Conservation (phyloP, 495 filamentous ascomycete species). For the Aspergillus avenaceus region DNA sequence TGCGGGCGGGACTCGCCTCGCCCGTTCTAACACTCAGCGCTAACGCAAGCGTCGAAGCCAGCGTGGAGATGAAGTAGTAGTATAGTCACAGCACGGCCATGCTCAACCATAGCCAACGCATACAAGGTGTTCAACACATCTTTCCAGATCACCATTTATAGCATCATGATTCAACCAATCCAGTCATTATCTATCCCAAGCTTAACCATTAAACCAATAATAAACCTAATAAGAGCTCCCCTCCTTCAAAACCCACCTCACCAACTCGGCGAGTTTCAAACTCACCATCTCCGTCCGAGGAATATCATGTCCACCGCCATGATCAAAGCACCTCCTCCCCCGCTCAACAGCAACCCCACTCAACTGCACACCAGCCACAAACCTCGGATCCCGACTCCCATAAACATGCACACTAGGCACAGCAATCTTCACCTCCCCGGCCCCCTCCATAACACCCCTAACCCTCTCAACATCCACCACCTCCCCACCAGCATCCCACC, state of each 20-base stretch:
- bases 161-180: not conserved
- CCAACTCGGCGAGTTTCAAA: not conserved
- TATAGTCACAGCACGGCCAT: not conserved
- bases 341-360: slow-evolving; percentile 5
- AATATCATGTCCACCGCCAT: slow-evolving; percentile 13
- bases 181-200: not conserved
- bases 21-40: slow-evolving; percentile 25
- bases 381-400: slow-evolving; percentile 9
- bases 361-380: slow-evolving; percentile 7
- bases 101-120: slow-evolving; percentile 6
- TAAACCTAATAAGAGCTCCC: too few species aligned
- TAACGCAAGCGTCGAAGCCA: slow-evolving; percentile 33
- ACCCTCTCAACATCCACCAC: not conserved
- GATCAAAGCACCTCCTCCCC: slow-evolving; percentile 1
- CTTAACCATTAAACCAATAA: too few species aligned
- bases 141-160: not conserved
- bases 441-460: not conserved
- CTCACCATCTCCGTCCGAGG: slow-evolving; percentile 1
- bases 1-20: slow-evolving; percentile 21
- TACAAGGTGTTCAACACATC: slow-evolving; percentile 4
- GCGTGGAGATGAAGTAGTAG: slow-evolving; percentile 30
- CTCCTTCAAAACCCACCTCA: not conserved
- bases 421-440: slow-evolving; percentile 1
- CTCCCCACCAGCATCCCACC: not conserved
- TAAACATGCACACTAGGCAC: slow-evolving; percentile 14